Evolutionary conservation across 768 basidiomycete species (phyloP), one percentile per base, ranked within the genome.

Genomic region (Glaciozyma antarctica): DNA sequence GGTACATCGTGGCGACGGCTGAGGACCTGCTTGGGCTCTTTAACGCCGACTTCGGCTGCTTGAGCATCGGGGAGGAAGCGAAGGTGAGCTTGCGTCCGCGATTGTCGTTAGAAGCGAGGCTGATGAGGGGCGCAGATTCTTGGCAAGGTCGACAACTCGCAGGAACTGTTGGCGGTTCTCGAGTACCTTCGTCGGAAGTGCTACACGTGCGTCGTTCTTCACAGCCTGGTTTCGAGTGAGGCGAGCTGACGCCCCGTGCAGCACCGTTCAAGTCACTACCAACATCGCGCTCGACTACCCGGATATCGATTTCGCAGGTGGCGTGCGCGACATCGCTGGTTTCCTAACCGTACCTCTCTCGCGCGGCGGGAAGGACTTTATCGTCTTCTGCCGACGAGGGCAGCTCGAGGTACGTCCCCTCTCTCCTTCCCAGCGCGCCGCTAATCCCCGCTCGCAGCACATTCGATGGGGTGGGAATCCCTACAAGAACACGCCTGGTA

Each of bases 21-120:
- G 85, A 89, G 70, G 88, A 91, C 73, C 78, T 90, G 5, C 79
- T 91, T 8, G 81, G 82, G 3, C 76, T 90, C 43, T 90, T 91
- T 73, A 87, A 88, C 72, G 88, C 86, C 8, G 86, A 88, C 70
- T 85, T 82, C 71, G 88, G 87, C 34, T 66, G 78, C n/a, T 72
- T 79, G 44, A 77, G 78, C 67, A 79, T 80, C 51, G 79, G 73
- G 78, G 88, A 70, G 81, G 88, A 74, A 81, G 88, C 61, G 80
- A 89, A 78, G 84, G 84, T 71, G 82, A 28, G 63, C 22, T 6
- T 9, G 1, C 41, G 5, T 9, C 28, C 32, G 2, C 17, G 2
- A 7, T 53, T 26, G 13, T 7, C 21, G 22, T 15, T 10, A 5
- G 12, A 3, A 24, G 13, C 3, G 49, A 26, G 26, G 13, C 49